phyloP scores from a whole-genome alignment of 1,284 basidiomycete species.

The Tylopilus sp. region DNA sequence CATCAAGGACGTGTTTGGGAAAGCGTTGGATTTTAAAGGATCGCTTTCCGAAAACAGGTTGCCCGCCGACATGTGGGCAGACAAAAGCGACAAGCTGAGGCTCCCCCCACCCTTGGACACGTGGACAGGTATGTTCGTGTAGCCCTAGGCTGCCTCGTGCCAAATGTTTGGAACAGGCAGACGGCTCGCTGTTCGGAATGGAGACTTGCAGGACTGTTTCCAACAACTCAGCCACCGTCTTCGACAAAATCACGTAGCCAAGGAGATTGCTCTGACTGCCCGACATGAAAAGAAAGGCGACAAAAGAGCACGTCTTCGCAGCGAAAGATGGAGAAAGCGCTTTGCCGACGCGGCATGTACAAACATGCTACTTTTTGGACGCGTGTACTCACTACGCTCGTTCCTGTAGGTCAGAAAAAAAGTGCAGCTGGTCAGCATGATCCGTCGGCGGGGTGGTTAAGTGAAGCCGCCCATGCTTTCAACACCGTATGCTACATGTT shows the following conservation, averaged over 20 bases:
- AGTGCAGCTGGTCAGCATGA: constrained; percentile 48
- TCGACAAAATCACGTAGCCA: constrained; percentile 51
- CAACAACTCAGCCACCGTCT: constrained; percentile 51
- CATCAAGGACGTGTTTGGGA: constrained; percentile 16
- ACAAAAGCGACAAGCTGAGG: constrained; percentile 24
- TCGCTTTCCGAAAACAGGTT: constrained; percentile 11
- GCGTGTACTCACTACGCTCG: constrained; percentile 11
- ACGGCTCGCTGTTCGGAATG: constrained; percentile 35
- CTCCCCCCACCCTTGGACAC: constrained; percentile 27
- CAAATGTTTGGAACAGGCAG: constrained; percentile 37
- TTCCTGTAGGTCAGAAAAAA: constrained; percentile 48
- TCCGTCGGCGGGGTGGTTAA: constrained; percentile 46
- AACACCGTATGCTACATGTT: constrained; percentile 10
- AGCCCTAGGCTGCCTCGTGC: neutral
- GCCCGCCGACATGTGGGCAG: constrained; percentile 40
- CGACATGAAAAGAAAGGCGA: constrained; percentile 57
- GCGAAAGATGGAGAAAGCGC: constrained; percentile 36
- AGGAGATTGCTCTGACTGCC: constrained; percentile 46
- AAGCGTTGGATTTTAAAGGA: constrained; percentile 18
- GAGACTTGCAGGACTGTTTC: constrained; percentile 42
- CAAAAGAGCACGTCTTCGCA: constrained; percentile 34
- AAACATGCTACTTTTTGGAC: constrained; percentile 4
- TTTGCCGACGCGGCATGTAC: constrained; percentile 36
- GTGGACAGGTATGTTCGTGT: constrained; percentile 27
- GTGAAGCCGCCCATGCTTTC: neutral